Conservation (phyloP, 192 early-diverging fungal genomes). For the Globomyces pollinis-pini region DNA sequence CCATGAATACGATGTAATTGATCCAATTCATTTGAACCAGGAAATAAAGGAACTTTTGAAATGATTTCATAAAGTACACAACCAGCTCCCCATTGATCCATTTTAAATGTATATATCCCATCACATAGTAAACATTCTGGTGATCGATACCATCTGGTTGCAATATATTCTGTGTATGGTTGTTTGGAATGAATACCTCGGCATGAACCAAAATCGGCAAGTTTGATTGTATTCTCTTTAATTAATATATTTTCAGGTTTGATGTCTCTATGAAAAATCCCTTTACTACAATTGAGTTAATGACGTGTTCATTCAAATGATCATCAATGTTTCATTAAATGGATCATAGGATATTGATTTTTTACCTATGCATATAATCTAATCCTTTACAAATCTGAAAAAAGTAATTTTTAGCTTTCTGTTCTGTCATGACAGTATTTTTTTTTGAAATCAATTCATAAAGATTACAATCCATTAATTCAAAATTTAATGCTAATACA, state of each 20-base stretch:
- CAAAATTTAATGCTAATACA: constrained; percentile 48
- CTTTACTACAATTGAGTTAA: constrained; percentile 31
- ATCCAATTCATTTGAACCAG: constrained; percentile 53
- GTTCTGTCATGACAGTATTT: constrained; percentile 35
- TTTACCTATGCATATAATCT: constrained; percentile 52
- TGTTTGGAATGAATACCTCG: constrained; percentile 55
- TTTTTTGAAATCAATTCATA: constrained; percentile 56
- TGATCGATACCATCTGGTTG: constrained; percentile 58
- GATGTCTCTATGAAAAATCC: constrained; percentile 58
- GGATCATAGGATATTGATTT: not conserved
- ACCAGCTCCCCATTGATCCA: constrained; percentile 58
- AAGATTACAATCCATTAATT: constrained; percentile 58
- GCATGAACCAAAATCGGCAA: constrained; percentile 60
- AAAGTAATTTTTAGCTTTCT: constrained; percentile 46
- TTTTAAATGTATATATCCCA: constrained; percentile 49
- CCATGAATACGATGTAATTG: constrained; percentile 54
- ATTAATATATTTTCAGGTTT: constrained; percentile 58
- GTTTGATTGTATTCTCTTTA: constrained; percentile 43
- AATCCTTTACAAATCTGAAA: constrained; percentile 50
- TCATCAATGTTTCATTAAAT: not conserved
- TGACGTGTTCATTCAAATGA: no score
- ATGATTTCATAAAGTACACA: constrained; percentile 56
- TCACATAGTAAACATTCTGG: constrained; percentile 56
- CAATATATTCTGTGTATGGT: constrained; percentile 63
- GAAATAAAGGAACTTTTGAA: constrained; percentile 46